Conservation (phyloP, 176 grass and related monocot genomes). For the Rhynchospora pubera region DNA sequence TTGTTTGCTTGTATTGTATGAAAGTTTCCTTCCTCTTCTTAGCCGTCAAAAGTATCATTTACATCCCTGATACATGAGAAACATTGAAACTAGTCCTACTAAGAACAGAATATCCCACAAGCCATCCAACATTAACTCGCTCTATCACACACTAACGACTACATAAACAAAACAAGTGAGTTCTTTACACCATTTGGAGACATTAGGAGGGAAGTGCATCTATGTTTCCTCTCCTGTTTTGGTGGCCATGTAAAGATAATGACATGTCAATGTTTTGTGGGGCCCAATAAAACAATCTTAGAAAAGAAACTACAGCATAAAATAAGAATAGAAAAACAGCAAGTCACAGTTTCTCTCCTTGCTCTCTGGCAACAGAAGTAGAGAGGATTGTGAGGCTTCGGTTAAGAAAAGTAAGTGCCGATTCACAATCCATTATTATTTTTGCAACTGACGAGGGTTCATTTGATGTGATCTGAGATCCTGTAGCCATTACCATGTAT, state of each 20-base stretch:
- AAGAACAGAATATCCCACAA: neutral
- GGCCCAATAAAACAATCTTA: too few relatives aligned
- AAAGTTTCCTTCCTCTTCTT: neutral
- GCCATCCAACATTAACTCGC: neutral
- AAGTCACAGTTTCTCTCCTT: constrained; percentile 49
- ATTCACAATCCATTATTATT: constrained; percentile 92
- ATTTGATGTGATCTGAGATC: constrained; percentile 56
- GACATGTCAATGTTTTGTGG: too few relatives aligned
- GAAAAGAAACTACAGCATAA: neutral
- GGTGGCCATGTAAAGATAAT: too few relatives aligned
- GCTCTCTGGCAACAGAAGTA: constrained; percentile 80
- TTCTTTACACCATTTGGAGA: too few relatives aligned
- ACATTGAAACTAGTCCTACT: neutral
- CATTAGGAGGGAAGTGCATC: too few relatives aligned
- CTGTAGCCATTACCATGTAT: constrained; percentile 70
- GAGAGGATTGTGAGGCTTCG: constrained; percentile 90
- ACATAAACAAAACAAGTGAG: neutral
- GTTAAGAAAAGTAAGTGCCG: constrained; percentile 86
- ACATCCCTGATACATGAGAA: neutral
- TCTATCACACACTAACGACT: neutral
- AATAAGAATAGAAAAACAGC: neutral
- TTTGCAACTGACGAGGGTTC: constrained; percentile 80
- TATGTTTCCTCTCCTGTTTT: too few relatives aligned
- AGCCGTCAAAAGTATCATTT: neutral
- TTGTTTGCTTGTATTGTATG: constrained; percentile 18